Evolutionary conservation across 129 eudicot species (phyloP).

Genomic region (Centaurea solstitialis): DNA sequence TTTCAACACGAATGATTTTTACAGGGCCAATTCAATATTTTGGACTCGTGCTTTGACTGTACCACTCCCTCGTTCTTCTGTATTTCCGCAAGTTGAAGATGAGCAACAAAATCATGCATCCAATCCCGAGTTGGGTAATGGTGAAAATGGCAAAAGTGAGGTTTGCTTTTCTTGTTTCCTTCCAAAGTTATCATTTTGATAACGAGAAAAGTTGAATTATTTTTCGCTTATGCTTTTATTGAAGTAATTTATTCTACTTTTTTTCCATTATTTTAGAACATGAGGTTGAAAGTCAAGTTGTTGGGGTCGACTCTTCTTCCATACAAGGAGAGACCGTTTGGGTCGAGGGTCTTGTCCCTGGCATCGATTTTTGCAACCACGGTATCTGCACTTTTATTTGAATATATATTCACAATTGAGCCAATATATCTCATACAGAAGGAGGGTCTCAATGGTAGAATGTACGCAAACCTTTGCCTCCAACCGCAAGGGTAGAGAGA

Average conservation of each 20-base stretch:
- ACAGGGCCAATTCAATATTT: slow-evolving; percentile 95
- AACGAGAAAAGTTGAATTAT: background rate
- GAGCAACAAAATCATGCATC: slow-evolving; percentile 38
- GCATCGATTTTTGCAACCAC: slow-evolving; percentile 98
- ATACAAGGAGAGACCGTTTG: slow-evolving; percentile 61
- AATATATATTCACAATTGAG: background rate
- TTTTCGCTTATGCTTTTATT: background rate
- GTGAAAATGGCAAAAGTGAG: slow-evolving; percentile 45
- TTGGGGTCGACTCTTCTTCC: slow-evolving; percentile 34
- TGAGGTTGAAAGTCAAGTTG: slow-evolving; percentile 29
- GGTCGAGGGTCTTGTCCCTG: slow-evolving; percentile 99
- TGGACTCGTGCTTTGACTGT: slow-evolving; percentile 99
- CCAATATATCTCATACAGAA: background rate
- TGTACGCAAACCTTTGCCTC: background rate
- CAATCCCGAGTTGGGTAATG: slow-evolving; percentile 21
- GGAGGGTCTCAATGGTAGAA: background rate
- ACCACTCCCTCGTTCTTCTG: slow-evolving; percentile 73
- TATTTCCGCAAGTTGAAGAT: slow-evolving; percentile 54
- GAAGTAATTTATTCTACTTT: background rate
- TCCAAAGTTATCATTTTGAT: background rate
- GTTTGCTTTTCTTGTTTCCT: background rate
- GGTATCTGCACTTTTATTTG: slow-evolving; percentile 41
- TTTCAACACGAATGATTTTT: background rate
- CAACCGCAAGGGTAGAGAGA: background rate
- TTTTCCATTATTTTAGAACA: slow-evolving; percentile 34